Evolutionary conservation across 2,329 filamentous ascomycete genomes (phyloP), one percentile per base, ranked within the genome.

Genomic region (Sclerotinia glacialis): DNA sequence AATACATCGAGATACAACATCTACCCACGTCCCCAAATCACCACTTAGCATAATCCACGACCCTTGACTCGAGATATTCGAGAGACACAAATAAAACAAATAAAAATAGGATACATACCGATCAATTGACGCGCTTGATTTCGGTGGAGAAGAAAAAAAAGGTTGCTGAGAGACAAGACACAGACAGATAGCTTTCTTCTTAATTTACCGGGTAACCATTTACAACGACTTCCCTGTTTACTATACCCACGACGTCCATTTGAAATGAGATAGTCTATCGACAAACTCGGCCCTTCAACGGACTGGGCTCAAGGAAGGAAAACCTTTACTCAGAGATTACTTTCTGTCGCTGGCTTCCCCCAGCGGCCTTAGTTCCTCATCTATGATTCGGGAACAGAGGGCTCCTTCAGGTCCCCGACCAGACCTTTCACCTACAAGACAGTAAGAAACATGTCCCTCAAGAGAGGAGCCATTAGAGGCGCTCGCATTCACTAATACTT

Each of bases 351-450:
- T 70, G 68, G 71, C 67, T 42, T 60, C 50, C 62, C 68, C 69
- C 66, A 68, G 63, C 65, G 68, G 69, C 66, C 55, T 53, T 52
- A 50, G 63, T 62, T 26, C 44, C 50, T 53, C 52, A 67, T 69
- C 71, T 69, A 85, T 85, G 83, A 80, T 81, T 78, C 80, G 79
- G 77, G 82, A 86, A 78, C 80, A 83, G 78, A 82, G 80, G 77
- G 79, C 80, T 78, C 82, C 83, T 78, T 83, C 83, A 83, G 85
- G 84, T 80, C 81, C 83, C 77, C 81, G 82, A 82, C 83, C 83
- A 79, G 81, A 82, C 78, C 81, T 83, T 75, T 85, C 84, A 71
- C 81, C 84, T 66, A 81, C 81, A 76, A 83, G 82, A 78, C 74
- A 77, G 85, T 86, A 80, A 78, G 83, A 76, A 71, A 47, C 68